phyloP scores from a whole-genome alignment of 1,139 yeast genomes.

The Yamadazyma mexicana region DNA sequence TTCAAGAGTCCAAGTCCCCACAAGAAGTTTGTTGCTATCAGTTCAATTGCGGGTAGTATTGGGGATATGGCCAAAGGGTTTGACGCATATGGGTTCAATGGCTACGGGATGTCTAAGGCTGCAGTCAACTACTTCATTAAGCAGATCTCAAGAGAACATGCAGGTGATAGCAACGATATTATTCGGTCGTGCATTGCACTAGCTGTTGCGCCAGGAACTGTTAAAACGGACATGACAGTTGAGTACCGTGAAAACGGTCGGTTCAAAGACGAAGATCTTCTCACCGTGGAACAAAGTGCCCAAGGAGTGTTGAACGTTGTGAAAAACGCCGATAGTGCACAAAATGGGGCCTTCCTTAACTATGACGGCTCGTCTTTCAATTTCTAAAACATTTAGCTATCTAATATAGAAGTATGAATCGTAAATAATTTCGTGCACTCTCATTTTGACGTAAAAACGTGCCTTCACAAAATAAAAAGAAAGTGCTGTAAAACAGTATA shows the following conservation, averaged over 20 bases:
- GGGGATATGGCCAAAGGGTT: slow-evolving; percentile 2
- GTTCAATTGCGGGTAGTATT: slow-evolving; percentile 16
- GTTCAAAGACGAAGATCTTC: not conserved
- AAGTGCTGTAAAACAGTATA: too few species aligned
- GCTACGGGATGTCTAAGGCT: slow-evolving; percentile 11
- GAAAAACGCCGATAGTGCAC: not conserved
- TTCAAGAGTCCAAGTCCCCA: slow-evolving; percentile 5
- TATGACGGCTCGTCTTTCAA: slow-evolving; percentile 4
- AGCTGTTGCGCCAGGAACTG: slow-evolving; percentile 32
- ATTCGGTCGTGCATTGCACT: slow-evolving; percentile 2
- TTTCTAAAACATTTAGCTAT: too few species aligned
- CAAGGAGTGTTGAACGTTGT: slow-evolving; percentile 2
- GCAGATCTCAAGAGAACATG: slow-evolving; percentile 7
- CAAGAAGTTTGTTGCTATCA: slow-evolving; percentile 9
- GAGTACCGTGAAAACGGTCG: not conserved
- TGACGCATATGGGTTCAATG: slow-evolving; percentile 6
- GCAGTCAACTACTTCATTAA: slow-evolving; percentile 9
- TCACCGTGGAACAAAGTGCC: slow-evolving; percentile 7
- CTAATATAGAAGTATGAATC: too few species aligned
- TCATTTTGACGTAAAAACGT: not conserved
- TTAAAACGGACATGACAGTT: slow-evolving; percentile 22
- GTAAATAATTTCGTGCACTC: too few species aligned
- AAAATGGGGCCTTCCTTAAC: slow-evolving; percentile 5
- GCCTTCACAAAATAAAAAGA: not conserved
- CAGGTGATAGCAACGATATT: slow-evolving; percentile 38